Conservation (phyloP, 2,329 filamentous ascomycete genomes). For the Ophiocordyceps robertsii region DNA sequence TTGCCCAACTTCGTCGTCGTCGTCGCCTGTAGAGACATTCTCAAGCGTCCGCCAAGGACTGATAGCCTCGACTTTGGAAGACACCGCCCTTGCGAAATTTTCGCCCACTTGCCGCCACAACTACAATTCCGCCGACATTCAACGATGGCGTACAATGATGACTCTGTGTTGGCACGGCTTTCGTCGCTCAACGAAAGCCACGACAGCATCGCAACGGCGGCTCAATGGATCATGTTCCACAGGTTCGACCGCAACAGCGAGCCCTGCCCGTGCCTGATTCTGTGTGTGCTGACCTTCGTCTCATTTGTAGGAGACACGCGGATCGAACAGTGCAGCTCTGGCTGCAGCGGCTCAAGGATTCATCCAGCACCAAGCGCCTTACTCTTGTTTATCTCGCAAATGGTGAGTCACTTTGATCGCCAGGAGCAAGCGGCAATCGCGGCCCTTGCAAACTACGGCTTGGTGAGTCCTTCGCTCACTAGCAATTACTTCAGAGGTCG, state of each 20-base stretch:
- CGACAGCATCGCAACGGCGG: conserved; percentile 89
- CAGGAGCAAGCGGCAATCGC: conserved; percentile 1
- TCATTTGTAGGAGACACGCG: conserved; percentile 60
- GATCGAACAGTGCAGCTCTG: conserved; percentile 85
- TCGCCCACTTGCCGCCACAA: background rate
- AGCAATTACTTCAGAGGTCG: conserved; percentile 53
- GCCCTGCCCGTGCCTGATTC: too few species aligned
- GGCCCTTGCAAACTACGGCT: background rate
- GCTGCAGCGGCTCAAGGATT: conserved; percentile 81
- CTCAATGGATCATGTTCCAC: conserved; percentile 99
- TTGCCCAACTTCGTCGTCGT: background rate
- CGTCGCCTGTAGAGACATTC: background rate
- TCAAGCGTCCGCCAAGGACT: background rate
- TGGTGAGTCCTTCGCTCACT: background rate
- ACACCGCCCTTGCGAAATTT: background rate
- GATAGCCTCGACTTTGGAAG: background rate
- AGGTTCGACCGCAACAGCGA: conserved; percentile 40
- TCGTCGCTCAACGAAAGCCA: conserved; percentile 94
- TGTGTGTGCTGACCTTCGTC: conserved; percentile 1
- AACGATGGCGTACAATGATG: conserved; percentile 85
- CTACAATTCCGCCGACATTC: background rate
- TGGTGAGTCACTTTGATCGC: conserved; percentile 35
- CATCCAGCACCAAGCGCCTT: conserved; percentile 70
- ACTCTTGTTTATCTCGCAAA: conserved; percentile 93
- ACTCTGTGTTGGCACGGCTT: conserved; percentile 87